Evolutionary conservation across 2,329 filamentous ascomycete species (phyloP), one percentile per base, ranked within the genome.

Genomic region (Penicillium palitans): DNA sequence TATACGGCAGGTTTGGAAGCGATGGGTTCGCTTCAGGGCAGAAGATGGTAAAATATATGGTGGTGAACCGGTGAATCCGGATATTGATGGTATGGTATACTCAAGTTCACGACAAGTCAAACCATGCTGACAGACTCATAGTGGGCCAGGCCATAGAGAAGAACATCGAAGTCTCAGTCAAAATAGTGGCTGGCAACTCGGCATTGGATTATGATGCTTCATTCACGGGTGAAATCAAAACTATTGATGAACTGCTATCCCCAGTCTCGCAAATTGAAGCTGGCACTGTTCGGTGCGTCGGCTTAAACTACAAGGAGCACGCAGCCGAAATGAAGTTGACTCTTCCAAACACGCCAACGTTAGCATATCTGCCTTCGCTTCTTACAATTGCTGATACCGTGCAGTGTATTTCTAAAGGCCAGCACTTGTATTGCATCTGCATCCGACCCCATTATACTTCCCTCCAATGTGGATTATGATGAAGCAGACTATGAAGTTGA

Each of bases 401-500:
- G 8, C 4, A 61, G 58, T 13, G 47, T 61, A 12, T 61, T 61
- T 9, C 29, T 61, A 6, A 61, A 61, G 21, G 55, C 58, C 1
- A 50, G 37, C 33, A 61, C 55, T 3, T 61, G 50, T 25, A 58
- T 61, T 48, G 58, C 58, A 3, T 61, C 58, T 17, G 58, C 58
- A 25, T 48, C 51, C 12, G 58, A 58, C 13, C 58, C 58, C 6
- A 61, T 61, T 13, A 10, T 52, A 24, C 47, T 61, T 9, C 58
- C 58, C n/a, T 52, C 55, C 10, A 61, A 61, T 13, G 58, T 61
- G 47, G 45, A 48, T 12, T 48, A 40, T 8, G 58, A 58, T 27
- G 58, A 61, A 52, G 58, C 55, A 24, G 58, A 61, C 19, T 61
- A 61, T 21, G 58, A 61, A 48, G 58, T 61, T 15, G 58, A 61